Base-by-base conservation (phyloP, 2,329 filamentous ascomycete genomes). In the Scytalidium lignicola region DNA sequence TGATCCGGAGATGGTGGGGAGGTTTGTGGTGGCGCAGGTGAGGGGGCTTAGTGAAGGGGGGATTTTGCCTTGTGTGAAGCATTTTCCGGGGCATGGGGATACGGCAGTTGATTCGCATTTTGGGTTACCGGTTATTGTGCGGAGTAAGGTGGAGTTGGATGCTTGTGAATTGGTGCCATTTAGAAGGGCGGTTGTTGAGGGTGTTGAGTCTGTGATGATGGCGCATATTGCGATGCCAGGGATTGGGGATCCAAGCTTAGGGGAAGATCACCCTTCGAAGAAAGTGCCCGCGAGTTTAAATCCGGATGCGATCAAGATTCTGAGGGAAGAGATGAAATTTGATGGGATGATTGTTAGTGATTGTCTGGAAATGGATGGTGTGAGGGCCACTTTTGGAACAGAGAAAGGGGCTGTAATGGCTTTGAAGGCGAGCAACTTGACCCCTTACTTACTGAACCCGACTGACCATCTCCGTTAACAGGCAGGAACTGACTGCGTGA, bases 1-100 rank as follows among this genome's bases (percentile, higher is more conserved):
- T 52, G 60, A 73, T 39, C 68, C 70, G 0, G 64, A 68, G 22
- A 64, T 63, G 43, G 69, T 74, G 28, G 69, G 66, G 18, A 65
- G 64, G 23, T 68, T 74, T 49, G 61, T 70, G 22, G 67, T 66
- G 42, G 68, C 66, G 8, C 57, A 65, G 29, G 61, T 68, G 8
- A 62, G 58, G 39, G 70, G 70, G 7, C 58, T 73, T 13, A 61
- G 64, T 19, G 62, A 70, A 44, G 55, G 62, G n/a, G 65, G 65
- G 6, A 58, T 74, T 19, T 58, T 72, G 5, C 65, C 71, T 5
- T 71, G 67, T 47, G 64, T 70, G 1, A 74, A 74, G 54, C 68
- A 73, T 60, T 73, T 74, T 37, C 71, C 70, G 3, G 70, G 71
- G 0, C 70, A 72, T 55, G 69, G 69, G 21, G 67, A 72, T 51